Conservation (phyloP, 192 early-diverging fungal species). For the Umbelopsis sp. region DNA sequence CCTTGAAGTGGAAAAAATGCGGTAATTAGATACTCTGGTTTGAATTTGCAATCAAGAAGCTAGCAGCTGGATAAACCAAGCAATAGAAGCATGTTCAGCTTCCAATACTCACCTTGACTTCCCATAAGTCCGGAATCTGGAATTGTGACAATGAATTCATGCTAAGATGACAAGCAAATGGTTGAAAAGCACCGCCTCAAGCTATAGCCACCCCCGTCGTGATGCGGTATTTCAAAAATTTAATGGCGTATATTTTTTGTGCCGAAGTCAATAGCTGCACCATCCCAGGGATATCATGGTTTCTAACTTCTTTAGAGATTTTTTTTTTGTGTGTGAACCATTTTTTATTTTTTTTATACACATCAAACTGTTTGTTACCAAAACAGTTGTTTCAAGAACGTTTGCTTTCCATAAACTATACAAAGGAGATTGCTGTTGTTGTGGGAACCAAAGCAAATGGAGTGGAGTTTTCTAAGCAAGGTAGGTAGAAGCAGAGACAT, state of each 20-base stretch:
- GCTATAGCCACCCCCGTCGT: background rate
- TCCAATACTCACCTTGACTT: conserved; percentile 33
- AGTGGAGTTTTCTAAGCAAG: conserved; percentile 45
- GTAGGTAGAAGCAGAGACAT: conserved; percentile 57
- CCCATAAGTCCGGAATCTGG: conserved; percentile 41
- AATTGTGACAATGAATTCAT: conserved; percentile 30
- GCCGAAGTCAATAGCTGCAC: no score
- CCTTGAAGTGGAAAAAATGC: conserved; percentile 22
- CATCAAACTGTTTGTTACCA: background rate
- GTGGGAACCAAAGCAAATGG: conserved; percentile 12
- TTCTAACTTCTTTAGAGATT: no score
- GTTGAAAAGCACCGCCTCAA: background rate
- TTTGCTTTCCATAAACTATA: conserved; percentile 21
- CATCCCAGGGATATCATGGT: no score
- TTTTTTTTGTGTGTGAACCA: conserved; percentile 12
- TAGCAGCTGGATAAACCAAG: no score
- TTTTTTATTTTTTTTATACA: conserved; percentile 19
- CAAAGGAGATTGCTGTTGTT: conserved; percentile 16
- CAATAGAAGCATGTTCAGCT: background rate
- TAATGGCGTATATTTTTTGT: background rate
- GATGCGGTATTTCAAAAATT: conserved; percentile 4
- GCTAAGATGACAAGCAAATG: background rate
- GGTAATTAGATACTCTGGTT: background rate
- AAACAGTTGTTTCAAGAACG: conserved; percentile 10
- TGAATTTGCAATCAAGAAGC: background rate